Percentiles rank a stretch among this genome's conserved stretches.
Evolutionary conservation across 2,329 filamentous ascomycete species (phyloP).

Genomic region (Penicillium expansum): DNA sequence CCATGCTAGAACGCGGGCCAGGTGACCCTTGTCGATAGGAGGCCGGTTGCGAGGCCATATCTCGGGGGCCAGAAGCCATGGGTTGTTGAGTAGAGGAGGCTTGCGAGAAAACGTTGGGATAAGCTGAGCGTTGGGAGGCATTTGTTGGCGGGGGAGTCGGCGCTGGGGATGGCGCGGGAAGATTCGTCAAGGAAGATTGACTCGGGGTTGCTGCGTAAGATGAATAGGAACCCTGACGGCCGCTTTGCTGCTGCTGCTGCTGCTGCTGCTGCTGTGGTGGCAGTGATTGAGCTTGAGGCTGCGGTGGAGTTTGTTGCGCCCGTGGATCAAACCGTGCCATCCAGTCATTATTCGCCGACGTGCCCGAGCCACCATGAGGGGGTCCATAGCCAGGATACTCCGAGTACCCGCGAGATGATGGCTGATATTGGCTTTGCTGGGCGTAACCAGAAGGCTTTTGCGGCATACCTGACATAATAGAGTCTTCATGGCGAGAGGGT

Average conservation of each 20-base stretch:
- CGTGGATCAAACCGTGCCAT: slow-evolving; percentile 44
- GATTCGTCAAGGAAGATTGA: slow-evolving; percentile 26
- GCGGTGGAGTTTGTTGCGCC: slow-evolving; percentile 30
- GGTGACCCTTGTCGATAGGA: slow-evolving; percentile 29
- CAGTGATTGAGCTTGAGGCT: slow-evolving; percentile 20
- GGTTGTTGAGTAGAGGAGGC: slow-evolving; percentile 26
- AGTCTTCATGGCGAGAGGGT: slow-evolving; percentile 27
- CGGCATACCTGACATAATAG: slow-evolving; percentile 19
- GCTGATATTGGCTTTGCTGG: slow-evolving; percentile 28
- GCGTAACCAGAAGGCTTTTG: slow-evolving; percentile 30
- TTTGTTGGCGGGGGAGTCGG: slow-evolving; percentile 34
- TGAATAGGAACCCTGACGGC: slow-evolving; percentile 31
- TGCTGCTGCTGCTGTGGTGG: slow-evolving; percentile 25
- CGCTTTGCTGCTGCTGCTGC: slow-evolving; percentile 25
- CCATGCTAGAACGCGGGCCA: slow-evolving; percentile 28
- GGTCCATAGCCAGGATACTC: slow-evolving; percentile 35
- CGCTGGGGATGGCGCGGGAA: slow-evolving; percentile 34
- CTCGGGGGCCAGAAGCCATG: slow-evolving; percentile 29
- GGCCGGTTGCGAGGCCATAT: slow-evolving; percentile 29
- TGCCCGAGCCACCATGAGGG: slow-evolving; percentile 24
- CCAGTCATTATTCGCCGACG: slow-evolving; percentile 40
- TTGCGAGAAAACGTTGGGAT: slow-evolving; percentile 32
- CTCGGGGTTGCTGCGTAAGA: slow-evolving; percentile 28
- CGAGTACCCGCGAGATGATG: slow-evolving; percentile 31
- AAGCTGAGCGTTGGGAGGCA: slow-evolving; percentile 30